These are phyloP conservation scores for Aspergillus sp. DNA, from an alignment of 2,329 filamentous ascomycete species.

Conservation along the genomic window DNA sequence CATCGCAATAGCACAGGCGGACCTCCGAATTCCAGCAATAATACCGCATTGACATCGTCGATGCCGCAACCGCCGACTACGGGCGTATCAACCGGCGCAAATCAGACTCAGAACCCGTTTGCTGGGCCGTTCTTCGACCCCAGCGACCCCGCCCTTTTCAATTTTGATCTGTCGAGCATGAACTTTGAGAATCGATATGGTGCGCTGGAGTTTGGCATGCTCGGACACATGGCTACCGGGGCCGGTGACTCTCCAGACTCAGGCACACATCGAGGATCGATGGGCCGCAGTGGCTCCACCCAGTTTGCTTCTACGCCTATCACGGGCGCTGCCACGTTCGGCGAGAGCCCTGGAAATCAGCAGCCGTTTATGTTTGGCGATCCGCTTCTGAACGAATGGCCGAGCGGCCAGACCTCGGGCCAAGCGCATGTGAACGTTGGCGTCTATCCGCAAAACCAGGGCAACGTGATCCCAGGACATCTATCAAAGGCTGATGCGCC, in stretches of 20 bases:
- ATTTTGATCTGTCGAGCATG: conserved; percentile 91
- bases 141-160: conserved; percentile 89
- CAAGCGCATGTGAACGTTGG: conserved; percentile 40
- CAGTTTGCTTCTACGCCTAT: conserved; percentile 44
- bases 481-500: conserved; percentile 52
- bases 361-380: conserved; percentile 53
- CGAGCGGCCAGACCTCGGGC: conserved; percentile 41
- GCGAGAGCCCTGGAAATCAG: conserved; percentile 50
- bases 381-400: conserved; percentile 51
- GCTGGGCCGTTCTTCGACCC: conserved; percentile 76
- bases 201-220: conserved; percentile 92
- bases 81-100: conserved; percentile 54
- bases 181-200: conserved; percentile 97
- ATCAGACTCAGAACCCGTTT: conserved; percentile 49
- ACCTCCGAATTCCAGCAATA: conserved; percentile 9
- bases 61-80: conserved; percentile 56
- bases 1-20: conserved; percentile 36
- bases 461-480: conserved; percentile 45
- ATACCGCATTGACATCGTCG: conserved; percentile 33
- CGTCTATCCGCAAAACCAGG: conserved; percentile 39
- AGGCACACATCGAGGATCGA: conserved; percentile 51
- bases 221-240: conserved; percentile 93
- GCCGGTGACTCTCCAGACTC: conserved; percentile 78
- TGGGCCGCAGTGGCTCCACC: conserved; percentile 48
- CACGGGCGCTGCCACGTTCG: conserved; percentile 43